Evolutionary conservation across 148 eudicot genomes (phyloP), one percentile per base, ranked within the genome.

Genomic region (Polygonum aviculare): DNA sequence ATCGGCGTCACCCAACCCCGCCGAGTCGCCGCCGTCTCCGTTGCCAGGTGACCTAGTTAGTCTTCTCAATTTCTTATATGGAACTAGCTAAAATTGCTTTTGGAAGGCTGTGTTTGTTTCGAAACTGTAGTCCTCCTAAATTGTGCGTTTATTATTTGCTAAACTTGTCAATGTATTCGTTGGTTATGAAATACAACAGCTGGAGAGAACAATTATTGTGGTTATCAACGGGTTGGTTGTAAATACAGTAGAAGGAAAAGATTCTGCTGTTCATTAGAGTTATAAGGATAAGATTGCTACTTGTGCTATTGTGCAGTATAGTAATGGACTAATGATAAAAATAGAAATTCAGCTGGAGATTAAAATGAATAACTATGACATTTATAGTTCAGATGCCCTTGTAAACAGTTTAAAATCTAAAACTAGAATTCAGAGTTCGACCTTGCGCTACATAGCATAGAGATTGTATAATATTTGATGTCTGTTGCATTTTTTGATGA

Each of bases 1-100:
- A 91, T 95, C 75, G 97, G 91, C 76, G 91, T 95, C 82, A 95
- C 99, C 47, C 99, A 95, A 81, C 99, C 99, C 57, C 97, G 99
- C 50, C 98, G 99, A 36, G 99, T 95, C 10, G 99, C 99, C 22
- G 97, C 98, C 33, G 98, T 95, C 45, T 82, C 98, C 55, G 96
- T 94, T 49, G 85, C 98, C 19, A 87, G 96, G 96, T 90, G 72
- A 35, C 49, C 48, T 73, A 40, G 31, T 36, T 73, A 40, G 31
- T 36, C 33, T 40, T 41, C 26, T 15, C 38, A 26, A 18, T 73
- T 22, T 26, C 63, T 19, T 50, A 21, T 21, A 7, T 33, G 72
- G 16, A 67, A 67, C 21, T 15, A 36, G 7, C 45, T 67, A 4
- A 15, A 67, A 14, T 26, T 62, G 38, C 14, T 26, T 62, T 62